phyloP scores from a whole-genome alignment of 768 basidiomycete species.

The Termitomyces sp. region DNA sequence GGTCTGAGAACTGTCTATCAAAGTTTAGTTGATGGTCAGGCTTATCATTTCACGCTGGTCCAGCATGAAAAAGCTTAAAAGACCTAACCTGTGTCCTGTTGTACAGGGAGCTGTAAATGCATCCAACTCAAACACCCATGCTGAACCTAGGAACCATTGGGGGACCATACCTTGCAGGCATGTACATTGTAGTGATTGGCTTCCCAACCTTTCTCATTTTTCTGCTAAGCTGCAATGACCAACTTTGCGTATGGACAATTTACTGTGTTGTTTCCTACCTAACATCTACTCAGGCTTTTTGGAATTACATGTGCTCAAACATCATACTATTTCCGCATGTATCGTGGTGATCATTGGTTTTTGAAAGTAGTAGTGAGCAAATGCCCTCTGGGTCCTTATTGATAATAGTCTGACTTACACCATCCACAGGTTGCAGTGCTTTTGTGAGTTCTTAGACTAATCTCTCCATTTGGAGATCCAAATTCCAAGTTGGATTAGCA shows the following conservation, averaged over 20 bases:
- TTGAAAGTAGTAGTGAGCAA: background rate
- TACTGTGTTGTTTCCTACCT: background rate
- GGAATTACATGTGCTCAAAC: background rate
- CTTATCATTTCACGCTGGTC: too few species aligned
- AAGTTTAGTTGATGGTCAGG: too few species aligned
- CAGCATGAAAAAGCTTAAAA: too few species aligned
- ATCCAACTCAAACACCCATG: background rate
- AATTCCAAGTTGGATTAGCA: too few species aligned
- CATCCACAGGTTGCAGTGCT: too few species aligned
- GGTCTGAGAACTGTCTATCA: too few species aligned
- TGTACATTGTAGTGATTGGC: background rate
- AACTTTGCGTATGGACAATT: background rate
- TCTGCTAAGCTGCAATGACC: background rate
- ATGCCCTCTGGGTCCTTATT: background rate
- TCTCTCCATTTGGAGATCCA: too few species aligned
- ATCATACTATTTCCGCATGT: background rate
- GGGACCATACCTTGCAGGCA: background rate
- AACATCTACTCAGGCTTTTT: background rate
- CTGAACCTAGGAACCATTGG: background rate
- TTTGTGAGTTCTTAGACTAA: too few species aligned
- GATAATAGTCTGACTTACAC: too few species aligned
- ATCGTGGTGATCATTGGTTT: background rate
- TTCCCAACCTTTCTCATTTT: background rate
- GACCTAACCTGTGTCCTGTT: too few species aligned
- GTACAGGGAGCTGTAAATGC: too few species aligned